phyloP scores from a whole-genome alignment of 2,329 filamentous ascomycete species.

The Cryphonectria nitschkei region DNA sequence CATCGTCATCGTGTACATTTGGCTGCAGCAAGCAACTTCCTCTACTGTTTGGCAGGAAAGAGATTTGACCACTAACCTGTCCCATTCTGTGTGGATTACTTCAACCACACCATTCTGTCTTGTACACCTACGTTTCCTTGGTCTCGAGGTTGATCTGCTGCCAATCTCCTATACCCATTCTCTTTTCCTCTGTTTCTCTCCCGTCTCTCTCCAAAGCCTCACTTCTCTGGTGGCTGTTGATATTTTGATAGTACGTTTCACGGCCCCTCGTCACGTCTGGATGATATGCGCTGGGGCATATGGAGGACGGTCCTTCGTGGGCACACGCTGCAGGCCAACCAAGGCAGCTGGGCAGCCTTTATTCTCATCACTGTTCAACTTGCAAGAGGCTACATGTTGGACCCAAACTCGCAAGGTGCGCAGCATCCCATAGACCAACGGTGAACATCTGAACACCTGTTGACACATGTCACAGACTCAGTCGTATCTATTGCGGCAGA shows the following conservation, averaged over 20 bases:
- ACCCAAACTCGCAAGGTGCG: conserved; percentile 17
- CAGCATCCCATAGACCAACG: not conserved
- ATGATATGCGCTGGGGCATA: not conserved
- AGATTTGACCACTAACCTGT: too few relatives aligned
- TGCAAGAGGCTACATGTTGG: conserved; percentile 16
- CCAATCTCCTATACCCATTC: too few relatives aligned
- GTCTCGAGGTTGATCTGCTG: too few relatives aligned
- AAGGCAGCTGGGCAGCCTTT: not conserved
- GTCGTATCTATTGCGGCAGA: conserved; percentile 52
- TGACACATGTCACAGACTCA: conserved; percentile 48
- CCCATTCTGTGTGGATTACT: too few relatives aligned
- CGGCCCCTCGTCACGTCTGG: not conserved
- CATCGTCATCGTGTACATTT: not conserved
- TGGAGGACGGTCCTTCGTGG: not conserved
- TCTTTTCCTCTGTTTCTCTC: too few relatives aligned
- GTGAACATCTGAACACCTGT: not conserved
- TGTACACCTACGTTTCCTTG: too few relatives aligned
- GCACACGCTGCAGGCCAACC: not conserved
- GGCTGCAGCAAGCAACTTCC: not conserved
- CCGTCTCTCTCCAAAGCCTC: too few relatives aligned
- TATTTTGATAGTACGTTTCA: not conserved
- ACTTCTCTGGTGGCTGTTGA: too few relatives aligned
- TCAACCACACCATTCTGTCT: too few relatives aligned
- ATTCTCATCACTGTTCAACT: not conserved
- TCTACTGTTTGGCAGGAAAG: too few relatives aligned